These are phyloP conservation scores for Avena eriantha DNA, from an alignment of 176 grass and related monocot genomes.

Conservation along the genomic window DNA sequence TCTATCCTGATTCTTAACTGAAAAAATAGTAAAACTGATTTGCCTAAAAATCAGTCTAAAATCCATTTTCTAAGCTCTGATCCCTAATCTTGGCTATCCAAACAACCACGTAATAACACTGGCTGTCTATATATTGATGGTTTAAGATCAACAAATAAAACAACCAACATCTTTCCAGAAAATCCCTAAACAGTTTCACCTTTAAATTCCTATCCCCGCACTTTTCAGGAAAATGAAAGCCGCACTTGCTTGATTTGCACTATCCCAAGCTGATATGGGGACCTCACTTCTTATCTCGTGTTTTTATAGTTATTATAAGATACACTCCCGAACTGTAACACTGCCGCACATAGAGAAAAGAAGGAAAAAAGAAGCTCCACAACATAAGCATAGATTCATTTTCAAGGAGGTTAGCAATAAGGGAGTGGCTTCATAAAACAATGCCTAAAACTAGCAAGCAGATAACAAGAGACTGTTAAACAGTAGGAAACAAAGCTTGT, in stretches of 20 bases:
- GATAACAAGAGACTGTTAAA: background rate
- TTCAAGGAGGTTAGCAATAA: slow-evolving; percentile 28
- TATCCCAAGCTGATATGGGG: slow-evolving; percentile 6
- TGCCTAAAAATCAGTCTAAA: background rate
- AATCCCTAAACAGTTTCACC: slow-evolving; percentile 14
- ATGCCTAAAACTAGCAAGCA: slow-evolving; percentile 7
- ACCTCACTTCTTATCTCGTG: slow-evolving; percentile 12
- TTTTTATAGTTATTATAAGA: slow-evolving; percentile 6
- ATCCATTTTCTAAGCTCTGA: background rate
- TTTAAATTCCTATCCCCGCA: background rate
- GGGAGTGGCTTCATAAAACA: slow-evolving; percentile 12
- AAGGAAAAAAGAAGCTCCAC: background rate
- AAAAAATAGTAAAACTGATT: background rate
- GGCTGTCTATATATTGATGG: background rate
- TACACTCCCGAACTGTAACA: background rate
- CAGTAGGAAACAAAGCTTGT: slow-evolving; percentile 26
- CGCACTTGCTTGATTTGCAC: background rate
- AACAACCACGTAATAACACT: background rate
- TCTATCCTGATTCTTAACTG: background rate
- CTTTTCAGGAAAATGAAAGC: background rate
- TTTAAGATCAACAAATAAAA: background rate
- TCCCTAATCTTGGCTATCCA: background rate
- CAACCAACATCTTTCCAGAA: slow-evolving; percentile 4
- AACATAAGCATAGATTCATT: background rate
- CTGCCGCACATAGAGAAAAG: background rate